A percentile compares a stretch with the other conserved stretches of the same genome.
Evolutionary conservation across 495 filamentous ascomycete species (phyloP).

Genomic region (Durotheca rogersii): DNA sequence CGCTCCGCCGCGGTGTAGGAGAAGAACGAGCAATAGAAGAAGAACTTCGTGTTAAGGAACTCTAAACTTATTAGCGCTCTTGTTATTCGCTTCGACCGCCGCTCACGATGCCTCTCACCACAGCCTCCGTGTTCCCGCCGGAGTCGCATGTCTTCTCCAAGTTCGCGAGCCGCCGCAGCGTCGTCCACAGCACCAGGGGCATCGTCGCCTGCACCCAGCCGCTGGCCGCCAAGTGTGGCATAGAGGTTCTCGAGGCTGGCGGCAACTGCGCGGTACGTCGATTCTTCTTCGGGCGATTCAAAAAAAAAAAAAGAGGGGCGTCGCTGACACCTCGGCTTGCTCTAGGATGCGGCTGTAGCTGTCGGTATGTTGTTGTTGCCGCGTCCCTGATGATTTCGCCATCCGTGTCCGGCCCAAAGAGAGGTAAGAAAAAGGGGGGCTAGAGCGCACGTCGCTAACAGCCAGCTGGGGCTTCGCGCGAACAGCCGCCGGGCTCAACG

Average conservation of each 20-base stretch:
- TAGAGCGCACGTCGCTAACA: not conserved
- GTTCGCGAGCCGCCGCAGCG: slow-evolving; percentile 83
- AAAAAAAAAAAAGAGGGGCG: no score
- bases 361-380: slow-evolving; percentile 56
- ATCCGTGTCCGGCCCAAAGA: no score
- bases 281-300: not conserved
- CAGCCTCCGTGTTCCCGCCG: slow-evolving; percentile 58
- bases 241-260: slow-evolving; percentile 77
- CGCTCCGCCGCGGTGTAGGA: no score
- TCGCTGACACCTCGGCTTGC: no score
- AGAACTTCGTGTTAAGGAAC: no score
- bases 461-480: slow-evolving; percentile 18
- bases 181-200: slow-evolving; percentile 89
- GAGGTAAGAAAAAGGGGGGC: not conserved
- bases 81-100: not conserved
- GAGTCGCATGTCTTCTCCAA: slow-evolving; percentile 59
- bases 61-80: not conserved
- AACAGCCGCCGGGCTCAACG: slow-evolving; percentile 80
- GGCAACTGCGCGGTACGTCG: slow-evolving; percentile 86
- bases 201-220: slow-evolving; percentile 93
- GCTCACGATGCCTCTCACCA: slow-evolving; percentile 45
- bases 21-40: no score
- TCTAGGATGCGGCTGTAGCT: slow-evolving; percentile 89
- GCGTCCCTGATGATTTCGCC: no score
- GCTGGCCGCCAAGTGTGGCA: slow-evolving; percentile 82